Percentiles rank a stretch among this genome's conserved stretches.
These are phyloP conservation scores for Pleurotus platypus DNA, from an alignment of 768 basidiomycete species.

Conservation along the genomic window DNA sequence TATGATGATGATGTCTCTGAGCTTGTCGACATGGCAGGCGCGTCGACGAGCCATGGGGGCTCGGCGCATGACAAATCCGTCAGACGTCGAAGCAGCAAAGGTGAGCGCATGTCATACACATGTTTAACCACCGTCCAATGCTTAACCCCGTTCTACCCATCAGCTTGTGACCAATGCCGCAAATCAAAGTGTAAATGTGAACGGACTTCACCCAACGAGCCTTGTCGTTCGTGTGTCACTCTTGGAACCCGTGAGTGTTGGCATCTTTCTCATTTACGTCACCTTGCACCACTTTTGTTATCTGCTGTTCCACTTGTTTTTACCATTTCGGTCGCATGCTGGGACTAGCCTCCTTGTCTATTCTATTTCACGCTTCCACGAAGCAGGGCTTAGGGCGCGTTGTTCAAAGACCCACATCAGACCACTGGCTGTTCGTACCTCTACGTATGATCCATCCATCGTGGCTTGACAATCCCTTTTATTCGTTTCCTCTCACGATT, in stretches of 20 bases:
- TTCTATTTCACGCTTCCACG: background rate
- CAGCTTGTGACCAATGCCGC: slow-evolving; percentile 86
- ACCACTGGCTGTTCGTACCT: slow-evolving; percentile 3
- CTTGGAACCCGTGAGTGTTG: slow-evolving; percentile 58
- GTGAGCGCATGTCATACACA: slow-evolving; percentile 23
- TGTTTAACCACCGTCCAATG: no score
- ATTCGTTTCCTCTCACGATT: slow-evolving; percentile 8
- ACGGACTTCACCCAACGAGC: slow-evolving; percentile 51
- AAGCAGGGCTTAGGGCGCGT: slow-evolving; percentile 6
- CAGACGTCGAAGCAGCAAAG: slow-evolving; percentile 76
- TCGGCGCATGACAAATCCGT: slow-evolving; percentile 43
- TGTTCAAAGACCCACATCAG: slow-evolving; percentile 1
- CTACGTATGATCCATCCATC: slow-evolving; percentile 7
- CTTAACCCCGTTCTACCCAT: slow-evolving; percentile 3
- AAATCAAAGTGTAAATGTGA: slow-evolving; percentile 92
- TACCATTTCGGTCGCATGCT: background rate
- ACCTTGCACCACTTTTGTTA: slow-evolving; percentile 1
- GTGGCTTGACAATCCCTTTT: slow-evolving; percentile 6
- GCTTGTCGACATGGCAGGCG: slow-evolving; percentile 38
- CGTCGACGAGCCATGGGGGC: slow-evolving; percentile 16
- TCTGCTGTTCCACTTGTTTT: slow-evolving; percentile 1
- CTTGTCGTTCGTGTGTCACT: slow-evolving; percentile 76
- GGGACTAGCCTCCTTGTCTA: background rate
- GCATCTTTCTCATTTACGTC: background rate
- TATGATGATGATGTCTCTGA: slow-evolving; percentile 64